phyloP scores from a whole-genome alignment of 2,329 filamentous ascomycete species.

The Trichocomaceae sp. region DNA sequence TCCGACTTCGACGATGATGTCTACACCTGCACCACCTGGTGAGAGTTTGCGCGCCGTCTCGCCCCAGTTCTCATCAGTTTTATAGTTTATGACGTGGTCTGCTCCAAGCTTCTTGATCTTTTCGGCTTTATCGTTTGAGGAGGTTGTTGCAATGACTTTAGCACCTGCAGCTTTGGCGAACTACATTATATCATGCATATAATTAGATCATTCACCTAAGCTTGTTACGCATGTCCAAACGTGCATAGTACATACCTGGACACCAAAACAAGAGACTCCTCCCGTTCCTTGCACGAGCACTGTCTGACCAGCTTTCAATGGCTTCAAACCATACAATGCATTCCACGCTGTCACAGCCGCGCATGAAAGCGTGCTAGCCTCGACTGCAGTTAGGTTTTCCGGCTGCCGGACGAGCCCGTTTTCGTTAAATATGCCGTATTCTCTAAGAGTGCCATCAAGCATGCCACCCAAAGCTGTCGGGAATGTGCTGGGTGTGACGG shows the following conservation, averaged over 20 bases:
- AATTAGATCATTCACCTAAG: too few relatives aligned
- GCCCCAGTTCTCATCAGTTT: constrained; percentile 53
- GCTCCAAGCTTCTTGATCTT: constrained; percentile 53
- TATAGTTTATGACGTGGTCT: constrained; percentile 57
- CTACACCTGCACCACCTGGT: constrained; percentile 50
- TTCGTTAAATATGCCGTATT: constrained; percentile 63
- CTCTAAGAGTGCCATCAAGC: constrained; percentile 60
- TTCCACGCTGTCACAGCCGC: constrained; percentile 62
- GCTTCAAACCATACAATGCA: constrained; percentile 52
- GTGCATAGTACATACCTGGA: constrained; percentile 20
- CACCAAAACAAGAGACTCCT: constrained; percentile 53
- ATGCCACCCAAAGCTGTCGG: constrained; percentile 60
- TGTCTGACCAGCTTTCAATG: constrained; percentile 49
- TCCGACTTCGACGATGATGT: constrained; percentile 61
- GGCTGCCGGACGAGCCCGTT: constrained; percentile 61
- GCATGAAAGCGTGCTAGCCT: constrained; percentile 54
- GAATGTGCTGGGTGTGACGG: constrained; percentile 34
- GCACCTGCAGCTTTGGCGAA: constrained; percentile 48
- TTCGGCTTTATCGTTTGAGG: constrained; percentile 50
- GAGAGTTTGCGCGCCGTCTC: constrained; percentile 47
- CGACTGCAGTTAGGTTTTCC: constrained; percentile 45
- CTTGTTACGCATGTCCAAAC: too few relatives aligned
- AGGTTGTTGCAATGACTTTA: constrained; percentile 54
- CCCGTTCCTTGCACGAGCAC: constrained; percentile 57
- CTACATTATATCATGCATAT: constrained; percentile 21